Evolutionary conservation across 2,329 filamentous ascomycete species (phyloP), one percentile per base, ranked within the genome.

Genomic region (Calonectria fujianensis): DNA sequence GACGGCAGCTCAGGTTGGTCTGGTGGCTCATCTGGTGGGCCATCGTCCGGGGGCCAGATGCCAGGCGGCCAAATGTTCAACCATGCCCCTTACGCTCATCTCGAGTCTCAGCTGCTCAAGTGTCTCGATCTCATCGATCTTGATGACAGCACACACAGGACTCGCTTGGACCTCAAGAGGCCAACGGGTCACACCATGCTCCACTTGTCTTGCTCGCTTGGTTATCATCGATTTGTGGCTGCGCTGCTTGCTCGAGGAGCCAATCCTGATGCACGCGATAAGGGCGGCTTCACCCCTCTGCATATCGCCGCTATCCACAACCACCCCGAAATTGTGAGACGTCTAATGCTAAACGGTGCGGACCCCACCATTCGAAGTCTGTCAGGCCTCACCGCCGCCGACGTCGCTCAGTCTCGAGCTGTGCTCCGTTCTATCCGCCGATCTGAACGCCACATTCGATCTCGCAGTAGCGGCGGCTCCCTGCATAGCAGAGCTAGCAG

Each of bases 251-350:
- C 93, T 13, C 91, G 94, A 76, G 94, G 95, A n/a, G 95, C 94
- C 27, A 93, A 94, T 80, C 92, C 93, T 1, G 93, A 96, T 80
- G 87, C 92, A 48, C 90, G 92, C 70, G 95, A 98, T 82, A 93
- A 92, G 76, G 93, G 94, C 65, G 95, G 95, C 29, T 96, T 95
- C 84, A 95, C 94, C 6, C 92, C 95, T 18, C 90, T 97, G 86
- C 95, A 97, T 83, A 91, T 96, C 82, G 95, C 95, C 27, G 93
- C 94, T 32, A 90, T 97, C 81, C 93, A 94, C 83, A 91, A 93
- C 75, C 93, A 96, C 81, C 87, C 91, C 14, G 93, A 95, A 82
- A 95, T 97, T 78, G 93, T 96, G 18, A 90, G 93, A 74, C 91
- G 94, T 18, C 89, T 98, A 73, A 92, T 96, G 78, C 88, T 94